Conservation (phyloP, 441 rosid species). For the Bruguiera hainesii region DNA sequence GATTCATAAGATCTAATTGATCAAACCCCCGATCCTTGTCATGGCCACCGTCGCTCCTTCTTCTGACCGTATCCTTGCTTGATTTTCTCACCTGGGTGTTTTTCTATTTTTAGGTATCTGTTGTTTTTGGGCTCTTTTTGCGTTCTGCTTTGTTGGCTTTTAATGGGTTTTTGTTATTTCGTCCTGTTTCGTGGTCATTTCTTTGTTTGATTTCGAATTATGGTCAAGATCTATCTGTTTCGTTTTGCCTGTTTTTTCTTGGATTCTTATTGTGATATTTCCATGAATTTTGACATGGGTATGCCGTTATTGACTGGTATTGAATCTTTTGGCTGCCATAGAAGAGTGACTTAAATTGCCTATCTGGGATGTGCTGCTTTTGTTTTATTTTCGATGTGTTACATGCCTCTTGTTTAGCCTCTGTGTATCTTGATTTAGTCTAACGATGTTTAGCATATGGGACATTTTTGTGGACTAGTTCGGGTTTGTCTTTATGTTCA, state of each 20-base stretch:
- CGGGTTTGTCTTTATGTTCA: background rate
- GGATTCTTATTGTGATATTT: background rate
- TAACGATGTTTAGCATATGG: no score
- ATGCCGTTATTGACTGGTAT: background rate
- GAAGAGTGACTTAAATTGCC: no score
- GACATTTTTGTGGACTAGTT: background rate
- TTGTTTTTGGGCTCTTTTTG: background rate
- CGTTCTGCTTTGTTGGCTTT: background rate
- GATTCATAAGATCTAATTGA: background rate
- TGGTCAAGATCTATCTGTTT: background rate
- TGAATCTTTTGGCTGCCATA: background rate
- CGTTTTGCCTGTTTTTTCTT: no score
- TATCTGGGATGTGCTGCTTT: no score
- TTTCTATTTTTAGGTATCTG: background rate
- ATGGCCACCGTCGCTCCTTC: conserved; percentile 66
- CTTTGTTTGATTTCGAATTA: background rate
- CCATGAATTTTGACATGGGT: background rate
- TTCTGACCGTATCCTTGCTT: conserved; percentile 63
- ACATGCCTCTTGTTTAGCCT: background rate
- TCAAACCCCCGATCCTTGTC: conserved; percentile 7
- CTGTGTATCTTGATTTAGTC: background rate
- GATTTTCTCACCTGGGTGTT: conserved; percentile 13
- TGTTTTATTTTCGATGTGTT: background rate
- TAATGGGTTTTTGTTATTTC: conserved; percentile 1
- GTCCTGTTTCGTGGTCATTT: background rate